These are phyloP conservation scores for Gymnopus androsaceus DNA, from an alignment of 1,284 basidiomycete species.

Conservation along the genomic window DNA sequence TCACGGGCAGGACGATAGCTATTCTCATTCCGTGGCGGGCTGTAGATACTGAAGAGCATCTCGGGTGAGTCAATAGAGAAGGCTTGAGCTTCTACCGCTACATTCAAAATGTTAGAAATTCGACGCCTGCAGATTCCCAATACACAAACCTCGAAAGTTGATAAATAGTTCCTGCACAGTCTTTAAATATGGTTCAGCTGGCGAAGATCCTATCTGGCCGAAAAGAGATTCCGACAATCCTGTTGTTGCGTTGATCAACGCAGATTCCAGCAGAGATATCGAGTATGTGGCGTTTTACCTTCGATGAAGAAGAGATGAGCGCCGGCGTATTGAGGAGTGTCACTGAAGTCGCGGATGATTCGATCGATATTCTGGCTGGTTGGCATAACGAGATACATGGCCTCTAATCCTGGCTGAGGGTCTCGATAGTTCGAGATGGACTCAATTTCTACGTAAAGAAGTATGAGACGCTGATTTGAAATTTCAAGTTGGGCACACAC, in stretches of 20 bases:
- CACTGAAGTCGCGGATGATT: slow-evolving; percentile 83
- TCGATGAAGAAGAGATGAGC: slow-evolving; percentile 97
- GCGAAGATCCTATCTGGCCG: slow-evolving; percentile 68
- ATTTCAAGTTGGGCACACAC: slow-evolving; percentile 51
- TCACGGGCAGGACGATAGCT: slow-evolving; percentile 61
- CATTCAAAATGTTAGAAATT: slow-evolving; percentile 9
- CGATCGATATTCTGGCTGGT: slow-evolving; percentile 93
- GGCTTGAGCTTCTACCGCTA: slow-evolving; percentile 82
- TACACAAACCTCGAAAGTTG: slow-evolving; percentile 81
- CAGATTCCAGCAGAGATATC: not conserved
- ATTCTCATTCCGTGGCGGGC: slow-evolving; percentile 72
- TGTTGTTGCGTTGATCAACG: slow-evolving; percentile 30
- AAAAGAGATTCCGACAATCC: slow-evolving; percentile 77
- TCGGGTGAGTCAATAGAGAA: slow-evolving; percentile 79
- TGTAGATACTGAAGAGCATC: slow-evolving; percentile 85
- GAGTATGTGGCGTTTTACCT: slow-evolving; percentile 50
- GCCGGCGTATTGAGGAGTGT: slow-evolving; percentile 74
- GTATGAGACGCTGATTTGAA: not conserved
- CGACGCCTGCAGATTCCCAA: slow-evolving; percentile 10
- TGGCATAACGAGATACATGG: slow-evolving; percentile 92
- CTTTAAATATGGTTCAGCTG: slow-evolving; percentile 71
- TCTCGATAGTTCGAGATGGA: slow-evolving; percentile 73
- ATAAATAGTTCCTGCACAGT: slow-evolving; percentile 83
- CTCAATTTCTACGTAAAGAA: slow-evolving; percentile 64
- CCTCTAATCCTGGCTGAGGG: slow-evolving; percentile 82